These are phyloP conservation scores for Claviceps sp. DNA, from an alignment of 2,329 filamentous ascomycete species.

Conservation along the genomic window DNA sequence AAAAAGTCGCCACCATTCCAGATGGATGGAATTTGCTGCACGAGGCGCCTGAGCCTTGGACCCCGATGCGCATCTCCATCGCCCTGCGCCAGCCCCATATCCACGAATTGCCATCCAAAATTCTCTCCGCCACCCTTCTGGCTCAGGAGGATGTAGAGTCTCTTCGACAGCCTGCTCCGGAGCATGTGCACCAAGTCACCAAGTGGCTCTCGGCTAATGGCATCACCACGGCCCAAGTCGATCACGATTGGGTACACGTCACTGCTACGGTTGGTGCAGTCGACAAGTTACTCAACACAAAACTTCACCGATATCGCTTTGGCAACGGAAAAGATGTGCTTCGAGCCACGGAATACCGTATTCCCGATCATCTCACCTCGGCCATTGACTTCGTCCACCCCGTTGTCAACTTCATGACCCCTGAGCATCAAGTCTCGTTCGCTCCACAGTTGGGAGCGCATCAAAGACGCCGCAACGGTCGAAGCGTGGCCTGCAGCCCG, in stretches of 20 bases:
- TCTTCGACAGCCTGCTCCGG: conserved; percentile 22
- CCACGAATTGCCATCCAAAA: conserved; percentile 12
- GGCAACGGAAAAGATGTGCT: conserved; percentile 23
- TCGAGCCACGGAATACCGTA: conserved; percentile 29
- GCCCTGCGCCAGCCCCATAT: conserved; percentile 20
- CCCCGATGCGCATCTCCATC: conserved; percentile 18
- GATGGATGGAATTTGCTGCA: conserved; percentile 17
- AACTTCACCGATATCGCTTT: conserved; percentile 29
- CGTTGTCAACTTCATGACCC: conserved; percentile 35
- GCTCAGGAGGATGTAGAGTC: conserved; percentile 21
- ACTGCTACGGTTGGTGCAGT: conserved; percentile 25
- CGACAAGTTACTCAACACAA: conserved; percentile 27
- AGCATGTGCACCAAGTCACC: conserved; percentile 23
- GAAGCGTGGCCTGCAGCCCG: conserved; percentile 3
- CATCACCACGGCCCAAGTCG: conserved; percentile 18
- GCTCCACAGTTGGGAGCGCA: background rate
- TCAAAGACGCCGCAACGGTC: background rate
- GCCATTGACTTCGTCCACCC: conserved; percentile 34
- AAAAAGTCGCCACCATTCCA: conserved; percentile 16
- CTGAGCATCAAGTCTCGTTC: conserved; percentile 17
- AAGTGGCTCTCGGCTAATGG: conserved; percentile 28
- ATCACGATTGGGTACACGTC: conserved; percentile 30
- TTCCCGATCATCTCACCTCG: conserved; percentile 25
- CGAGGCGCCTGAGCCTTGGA: conserved; percentile 11
- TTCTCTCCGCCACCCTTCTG: conserved; percentile 18